A percentile compares a stretch with the other conserved stretches of the same genome.
Evolutionary conservation across 805 yeast species (phyloP).

Genomic region (Candida silvatica): DNA sequence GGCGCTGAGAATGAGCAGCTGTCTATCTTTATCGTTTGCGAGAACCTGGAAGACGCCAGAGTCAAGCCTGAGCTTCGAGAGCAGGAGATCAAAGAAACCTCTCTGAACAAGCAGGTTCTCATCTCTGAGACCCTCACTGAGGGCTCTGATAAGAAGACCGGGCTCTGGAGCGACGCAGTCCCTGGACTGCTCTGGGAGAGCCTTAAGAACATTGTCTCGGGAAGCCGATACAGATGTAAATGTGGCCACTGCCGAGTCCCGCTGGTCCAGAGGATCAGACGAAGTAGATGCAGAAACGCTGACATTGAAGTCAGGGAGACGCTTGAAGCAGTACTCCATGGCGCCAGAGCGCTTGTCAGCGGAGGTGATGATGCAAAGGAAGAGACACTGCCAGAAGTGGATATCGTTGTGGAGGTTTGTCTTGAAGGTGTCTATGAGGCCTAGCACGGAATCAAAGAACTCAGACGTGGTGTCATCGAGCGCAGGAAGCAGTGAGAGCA

Average conservation of each 20-base stretch:
- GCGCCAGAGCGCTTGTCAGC: constrained; percentile 82
- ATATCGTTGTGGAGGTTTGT: constrained; percentile 51
- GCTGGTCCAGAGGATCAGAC: constrained; percentile 4
- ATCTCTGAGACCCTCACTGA: constrained; percentile 56
- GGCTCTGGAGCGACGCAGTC: constrained; percentile 69
- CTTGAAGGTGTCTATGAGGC: constrained; percentile 53
- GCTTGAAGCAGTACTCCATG: constrained; percentile 59
- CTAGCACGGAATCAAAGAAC: constrained; percentile 53
- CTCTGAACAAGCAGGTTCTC: constrained; percentile 72
- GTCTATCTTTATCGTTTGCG: constrained; percentile 44
- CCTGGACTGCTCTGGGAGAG: constrained; percentile 33
- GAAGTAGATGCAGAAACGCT: constrained; percentile 6
- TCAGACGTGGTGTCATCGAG: constrained; percentile 91
- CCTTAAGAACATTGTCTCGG: constrained; percentile 4
- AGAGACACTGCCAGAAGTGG: constrained; percentile 82
- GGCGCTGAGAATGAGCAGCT: constrained; percentile 51
- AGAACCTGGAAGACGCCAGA: constrained; percentile 45
- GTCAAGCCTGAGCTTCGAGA: constrained; percentile 57
- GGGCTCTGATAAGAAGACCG: constrained; percentile 68
- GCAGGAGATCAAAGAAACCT: constrained; percentile 78
- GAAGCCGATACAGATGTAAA: constrained; percentile 14
- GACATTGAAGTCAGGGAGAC: constrained; percentile 48
- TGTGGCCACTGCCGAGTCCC: too few relatives aligned
- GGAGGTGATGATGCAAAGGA: constrained; percentile 65
- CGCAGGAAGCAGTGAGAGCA: constrained; percentile 75